These are phyloP conservation scores for Arabidopsis suecica DNA, from an alignment of 345 rosid species.

Conservation along the genomic window DNA sequence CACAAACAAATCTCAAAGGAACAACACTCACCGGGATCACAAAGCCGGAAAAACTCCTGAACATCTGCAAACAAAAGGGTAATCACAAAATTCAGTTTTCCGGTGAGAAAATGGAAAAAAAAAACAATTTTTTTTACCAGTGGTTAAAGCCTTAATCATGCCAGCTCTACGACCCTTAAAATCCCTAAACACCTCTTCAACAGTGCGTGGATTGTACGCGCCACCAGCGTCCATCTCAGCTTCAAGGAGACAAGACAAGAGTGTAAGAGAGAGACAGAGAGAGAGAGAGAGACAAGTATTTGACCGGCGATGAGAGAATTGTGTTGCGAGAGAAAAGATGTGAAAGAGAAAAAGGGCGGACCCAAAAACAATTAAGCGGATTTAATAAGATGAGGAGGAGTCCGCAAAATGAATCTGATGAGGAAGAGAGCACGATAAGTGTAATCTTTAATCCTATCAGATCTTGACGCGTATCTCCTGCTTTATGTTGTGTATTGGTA, in stretches of 20 bases:
- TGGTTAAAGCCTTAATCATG: conserved; percentile 74
- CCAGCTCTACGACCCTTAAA: conserved; percentile 76
- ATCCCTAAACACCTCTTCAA: conserved; percentile 73
- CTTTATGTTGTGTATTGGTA: background rate
- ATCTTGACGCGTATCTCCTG: conserved; percentile 27
- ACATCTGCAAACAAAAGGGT: conserved; percentile 55
- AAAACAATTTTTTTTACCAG: conserved; percentile 45
- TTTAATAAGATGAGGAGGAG: conserved; percentile 49
- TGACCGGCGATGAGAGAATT: conserved; percentile 41
- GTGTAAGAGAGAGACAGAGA: conserved; percentile 31
- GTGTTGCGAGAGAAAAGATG: conserved; percentile 16
- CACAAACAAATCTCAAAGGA: conserved; percentile 27
- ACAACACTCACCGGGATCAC: conserved; percentile 70
- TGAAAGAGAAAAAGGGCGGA: conserved; percentile 33
- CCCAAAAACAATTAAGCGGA: conserved; percentile 51
- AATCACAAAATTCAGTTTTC: background rate
- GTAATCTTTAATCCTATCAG: background rate
- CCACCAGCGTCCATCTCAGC: conserved; percentile 60
- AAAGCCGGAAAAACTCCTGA: conserved; percentile 70
- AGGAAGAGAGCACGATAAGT: conserved; percentile 26
- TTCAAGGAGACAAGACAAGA: conserved; percentile 33
- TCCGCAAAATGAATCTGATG: conserved; percentile 45
- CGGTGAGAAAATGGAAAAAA: background rate
- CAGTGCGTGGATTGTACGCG: conserved; percentile 71
- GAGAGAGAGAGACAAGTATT: conserved; percentile 43